These are phyloP conservation scores for Prunus fruticosa DNA, from an alignment of 306 rosid species.

Conservation along the genomic window DNA sequence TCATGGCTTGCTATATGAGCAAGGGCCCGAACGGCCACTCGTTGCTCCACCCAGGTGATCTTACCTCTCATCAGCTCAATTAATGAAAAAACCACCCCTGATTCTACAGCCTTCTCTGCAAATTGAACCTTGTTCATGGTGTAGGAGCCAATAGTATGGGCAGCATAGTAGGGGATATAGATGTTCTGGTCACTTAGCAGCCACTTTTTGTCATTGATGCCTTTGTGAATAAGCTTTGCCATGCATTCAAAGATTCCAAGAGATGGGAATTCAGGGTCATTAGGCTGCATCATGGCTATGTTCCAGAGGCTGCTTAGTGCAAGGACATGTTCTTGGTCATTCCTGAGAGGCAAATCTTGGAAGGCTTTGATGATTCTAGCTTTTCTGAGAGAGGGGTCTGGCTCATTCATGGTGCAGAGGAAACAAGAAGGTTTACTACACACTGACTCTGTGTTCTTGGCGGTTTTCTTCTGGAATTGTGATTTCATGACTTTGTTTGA, in stretches of 20 bases:
- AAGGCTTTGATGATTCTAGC: slow-evolving; percentile 39
- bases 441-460: slow-evolving; percentile 13
- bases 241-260: slow-evolving; percentile 64
- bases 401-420: slow-evolving; percentile 60
- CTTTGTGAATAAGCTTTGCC: slow-evolving; percentile 54
- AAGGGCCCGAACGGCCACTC: slow-evolving; percentile 68
- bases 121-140: slow-evolving; percentile 49
- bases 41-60: slow-evolving; percentile 69
- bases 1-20: slow-evolving; percentile 61
- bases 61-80: slow-evolving; percentile 57
- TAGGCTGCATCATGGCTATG: slow-evolving; percentile 53
- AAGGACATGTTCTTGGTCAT: slow-evolving; percentile 49
- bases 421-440: slow-evolving; percentile 45
- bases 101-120: slow-evolving; percentile 44
- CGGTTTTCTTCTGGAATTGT: slow-evolving; percentile 19
- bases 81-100: slow-evolving; percentile 48
- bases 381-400: slow-evolving; percentile 36
- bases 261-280: slow-evolving; percentile 59
- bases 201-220: slow-evolving; percentile 45
- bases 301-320: slow-evolving; percentile 55
- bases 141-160: slow-evolving; percentile 69
- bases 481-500: slow-evolving; percentile 30
- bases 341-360: slow-evolving; percentile 44
- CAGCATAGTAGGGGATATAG: slow-evolving; percentile 70
- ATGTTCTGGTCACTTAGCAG: slow-evolving; percentile 49